A percentile compares a stretch with the other conserved stretches of the same genome.
phyloP scores from a whole-genome alignment of 1,284 basidiomycete genomes.

The Omphalotus olearius region DNA sequence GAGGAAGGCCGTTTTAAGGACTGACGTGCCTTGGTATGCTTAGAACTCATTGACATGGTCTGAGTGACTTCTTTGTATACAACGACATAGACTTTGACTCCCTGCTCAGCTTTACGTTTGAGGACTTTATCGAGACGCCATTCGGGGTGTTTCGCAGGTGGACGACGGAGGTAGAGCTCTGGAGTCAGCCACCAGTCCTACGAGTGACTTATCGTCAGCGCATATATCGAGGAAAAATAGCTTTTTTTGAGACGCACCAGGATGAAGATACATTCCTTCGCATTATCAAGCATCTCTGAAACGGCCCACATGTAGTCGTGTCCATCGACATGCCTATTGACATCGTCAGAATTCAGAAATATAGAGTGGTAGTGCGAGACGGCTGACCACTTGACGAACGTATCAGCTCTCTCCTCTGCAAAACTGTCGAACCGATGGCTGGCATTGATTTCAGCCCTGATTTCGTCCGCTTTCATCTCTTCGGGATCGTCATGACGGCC shows the following conservation, averaged over 20 bases:
- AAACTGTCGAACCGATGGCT: slow-evolving; percentile 85
- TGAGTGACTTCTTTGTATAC: slow-evolving; percentile 92
- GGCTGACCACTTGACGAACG: slow-evolving; percentile 80
- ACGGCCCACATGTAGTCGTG: slow-evolving; percentile 94
- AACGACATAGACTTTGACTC: slow-evolving; percentile 85
- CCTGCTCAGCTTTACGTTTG: slow-evolving; percentile 83
- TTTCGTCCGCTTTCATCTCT: slow-evolving; percentile 57
- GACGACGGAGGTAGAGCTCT: slow-evolving; percentile 88
- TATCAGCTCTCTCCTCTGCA: slow-evolving; percentile 63
- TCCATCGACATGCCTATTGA: slow-evolving; percentile 66
- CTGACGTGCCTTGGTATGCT: slow-evolving; percentile 70
- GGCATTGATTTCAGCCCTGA: slow-evolving; percentile 68
- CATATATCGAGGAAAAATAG: slow-evolving; percentile 18
- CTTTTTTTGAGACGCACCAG: slow-evolving; percentile 32
- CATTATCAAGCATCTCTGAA: slow-evolving; percentile 81
- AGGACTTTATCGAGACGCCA: slow-evolving; percentile 86
- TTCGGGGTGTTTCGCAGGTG: slow-evolving; percentile 76
- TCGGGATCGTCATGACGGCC: slow-evolving; percentile 57
- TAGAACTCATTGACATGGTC: slow-evolving; percentile 85
- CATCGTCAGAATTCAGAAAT: slow-evolving; percentile 33
- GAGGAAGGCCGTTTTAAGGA: slow-evolving; percentile 1
- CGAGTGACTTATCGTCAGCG: slow-evolving; percentile 24
- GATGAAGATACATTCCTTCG: slow-evolving; percentile 76
- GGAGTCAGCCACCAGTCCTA: slow-evolving; percentile 89
- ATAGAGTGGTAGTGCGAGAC: not conserved